Base-by-base conservation (phyloP, 1,284 basidiomycete species). In the Malassezia vespertilionis region DNA sequence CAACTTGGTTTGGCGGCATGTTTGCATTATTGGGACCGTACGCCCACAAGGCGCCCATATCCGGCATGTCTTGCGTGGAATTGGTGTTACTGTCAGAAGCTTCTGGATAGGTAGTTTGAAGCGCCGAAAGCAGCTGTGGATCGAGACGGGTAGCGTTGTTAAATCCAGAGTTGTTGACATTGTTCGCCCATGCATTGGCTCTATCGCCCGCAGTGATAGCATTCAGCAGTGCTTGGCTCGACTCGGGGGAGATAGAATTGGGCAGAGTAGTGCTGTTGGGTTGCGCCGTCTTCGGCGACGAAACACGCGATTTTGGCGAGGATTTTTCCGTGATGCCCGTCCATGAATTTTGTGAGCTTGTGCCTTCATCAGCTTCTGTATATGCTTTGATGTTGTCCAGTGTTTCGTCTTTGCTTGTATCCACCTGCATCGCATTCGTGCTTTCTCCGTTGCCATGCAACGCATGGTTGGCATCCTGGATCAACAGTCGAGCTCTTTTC, bases 61-160 rank as follows among this genome's bases (percentile, higher is more conserved):
- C n/a, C n/a, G n/a, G n/a, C n/a, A n/a, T n/a, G n/a, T n/a, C n/a
- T n/a, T n/a, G n/a, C n/a, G n/a, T n/a, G n/a, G n/a, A n/a, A n/a
- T n/a, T n/a, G n/a, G n/a, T n/a, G n/a, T n/a, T n/a, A n/a, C n/a
- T n/a, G n/a, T n/a, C n/a, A n/a, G n/a, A n/a, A n/a, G n/a, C n/a
- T n/a, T n/a, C n/a, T n/a, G n/a, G n/a, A n/a, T n/a, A 27, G 0
- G 62, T 57, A 36, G 54, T 56, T 42, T 63, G 61, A 20, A 65
- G 45, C 5, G 63, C 56, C 15, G 54, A 53, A 4, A 66, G 46
- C 41, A 61, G 51, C 27, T 61, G 54, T 14, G 62, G 58, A 26
- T 66, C 64, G 17, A 66, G 12, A 10, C 28, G 39, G 5, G 14
- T 23, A 10, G 20, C 5, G 27, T 32, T 32, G 3, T 40, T 20